phyloP scores from a whole-genome alignment of 345 rosid species.

The Chamaenerion angustifolium region DNA sequence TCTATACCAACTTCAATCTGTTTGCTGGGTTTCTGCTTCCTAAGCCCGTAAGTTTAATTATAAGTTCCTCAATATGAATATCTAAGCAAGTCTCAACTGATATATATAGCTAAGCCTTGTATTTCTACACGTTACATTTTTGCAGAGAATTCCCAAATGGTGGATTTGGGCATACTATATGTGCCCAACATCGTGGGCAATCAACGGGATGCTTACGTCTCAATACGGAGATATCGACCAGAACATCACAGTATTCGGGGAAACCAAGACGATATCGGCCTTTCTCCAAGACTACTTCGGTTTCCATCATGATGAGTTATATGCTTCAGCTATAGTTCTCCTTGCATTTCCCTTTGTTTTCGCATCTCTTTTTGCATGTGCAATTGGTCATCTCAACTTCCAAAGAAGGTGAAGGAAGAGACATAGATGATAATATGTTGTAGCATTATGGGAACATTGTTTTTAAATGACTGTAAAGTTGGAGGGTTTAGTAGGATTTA shows the following conservation, averaged over 20 bases:
- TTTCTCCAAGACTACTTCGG: slow-evolving; percentile 52
- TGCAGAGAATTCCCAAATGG: slow-evolving; percentile 74
- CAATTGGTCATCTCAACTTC: slow-evolving; percentile 38
- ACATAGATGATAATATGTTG: too few relatives aligned
- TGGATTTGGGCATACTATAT: slow-evolving; percentile 69
- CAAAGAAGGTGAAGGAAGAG: slow-evolving; percentile 43
- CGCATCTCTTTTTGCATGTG: slow-evolving; percentile 47
- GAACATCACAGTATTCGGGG: slow-evolving; percentile 31
- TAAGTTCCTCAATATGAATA: too few relatives aligned
- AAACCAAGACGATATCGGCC: slow-evolving; percentile 22
- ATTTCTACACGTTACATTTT: too few relatives aligned
- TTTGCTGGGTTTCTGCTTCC: slow-evolving; percentile 67
- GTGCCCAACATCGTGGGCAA: slow-evolving; percentile 58
- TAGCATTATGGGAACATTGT: too few relatives aligned
- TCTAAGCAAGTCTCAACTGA: too few relatives aligned
- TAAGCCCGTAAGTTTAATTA: slow-evolving; percentile 35
- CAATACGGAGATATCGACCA: slow-evolving; percentile 57
- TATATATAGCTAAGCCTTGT: too few relatives aligned
- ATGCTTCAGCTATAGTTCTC: slow-evolving; percentile 24
- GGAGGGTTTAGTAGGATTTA: too few relatives aligned
- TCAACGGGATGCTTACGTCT: slow-evolving; percentile 45
- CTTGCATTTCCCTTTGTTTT: slow-evolving; percentile 30
- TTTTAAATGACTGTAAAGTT: too few relatives aligned
- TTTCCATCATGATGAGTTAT: slow-evolving; percentile 23
- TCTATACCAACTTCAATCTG: slow-evolving; percentile 33